Base-by-base conservation (phyloP, 2,329 filamentous ascomycete genomes). In the Claviceps arundinis region DNA sequence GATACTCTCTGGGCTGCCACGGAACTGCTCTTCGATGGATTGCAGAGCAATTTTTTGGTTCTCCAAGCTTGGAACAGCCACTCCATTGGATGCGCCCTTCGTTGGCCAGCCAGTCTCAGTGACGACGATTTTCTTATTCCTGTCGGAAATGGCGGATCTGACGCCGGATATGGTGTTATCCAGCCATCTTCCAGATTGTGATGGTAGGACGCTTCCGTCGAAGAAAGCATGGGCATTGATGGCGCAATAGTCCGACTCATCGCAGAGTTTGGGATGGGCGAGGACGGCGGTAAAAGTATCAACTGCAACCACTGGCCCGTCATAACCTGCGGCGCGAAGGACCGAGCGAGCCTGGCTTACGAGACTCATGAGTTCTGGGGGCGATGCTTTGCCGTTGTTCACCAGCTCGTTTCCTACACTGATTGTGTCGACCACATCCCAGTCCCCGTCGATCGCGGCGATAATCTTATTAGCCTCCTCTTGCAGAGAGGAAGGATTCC, bases 181-280 rank as follows among this genome's bases (percentile, higher is more conserved):
- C 41, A 89, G 77, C 66, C 88, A 95, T 0, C 65, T 59, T 3
- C 89, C 89, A 2, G 88, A 81, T 37, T 78, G 67, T 1, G 70
- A 67, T 1, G 87, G 77, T 2, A 67, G 65, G 26, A 78, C 77
- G 47, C 77, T 78, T 3, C 73, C 67, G 59, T 94, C 85, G 66
- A 93, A 95, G 76, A 89, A 95, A 13, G 88, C 79, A 66, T 95
- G 89, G 58, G 82, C 80, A 68, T 95, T 95, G 64, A 85, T 78
- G 16, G 87, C 85, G 61, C 84, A 88, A 69, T 86, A 87, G 62
- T 94, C 88, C 1, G 85, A 87, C 46, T 72, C 74, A 26, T 81
- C 66, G 68, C 89, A 94, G 47, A 95, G 75, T 50, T 77, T 70
- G 0, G 84, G 83, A 59, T 91, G 77, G 49, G 72, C 68, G 47